Conservation (phyloP, 805 yeast genomes). For the Pichia membranifaciens region DNA sequence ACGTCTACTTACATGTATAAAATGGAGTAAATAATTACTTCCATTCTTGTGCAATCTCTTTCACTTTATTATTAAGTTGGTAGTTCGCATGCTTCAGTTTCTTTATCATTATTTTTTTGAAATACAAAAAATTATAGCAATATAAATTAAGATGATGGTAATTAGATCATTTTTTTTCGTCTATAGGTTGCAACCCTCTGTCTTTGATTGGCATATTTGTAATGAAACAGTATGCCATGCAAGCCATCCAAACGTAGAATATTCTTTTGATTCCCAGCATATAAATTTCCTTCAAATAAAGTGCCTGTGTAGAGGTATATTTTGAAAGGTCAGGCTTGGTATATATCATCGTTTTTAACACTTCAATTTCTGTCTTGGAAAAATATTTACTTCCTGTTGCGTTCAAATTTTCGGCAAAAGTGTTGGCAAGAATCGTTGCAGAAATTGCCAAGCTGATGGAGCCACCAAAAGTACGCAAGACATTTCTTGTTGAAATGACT, state of each 20-base stretch:
- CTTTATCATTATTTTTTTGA: not conserved
- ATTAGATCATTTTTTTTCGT: not conserved
- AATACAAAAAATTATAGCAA: too few species aligned
- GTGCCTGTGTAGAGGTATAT: not conserved
- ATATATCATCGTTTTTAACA: not conserved
- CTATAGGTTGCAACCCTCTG: slow-evolving; percentile 1
- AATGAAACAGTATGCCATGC: not conserved
- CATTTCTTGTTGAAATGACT: slow-evolving; percentile 51
- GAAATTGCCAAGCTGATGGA: slow-evolving; percentile 50
- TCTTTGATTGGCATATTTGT: not conserved
- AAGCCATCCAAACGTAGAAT: slow-evolving; percentile 5
- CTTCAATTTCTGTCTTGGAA: not conserved
- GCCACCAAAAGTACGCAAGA: slow-evolving; percentile 56
- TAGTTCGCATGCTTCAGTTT: too few species aligned
- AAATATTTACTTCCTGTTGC: not conserved
- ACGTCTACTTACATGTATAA: too few species aligned
- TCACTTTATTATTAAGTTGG: too few species aligned
- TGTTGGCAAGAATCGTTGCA: slow-evolving; percentile 27
- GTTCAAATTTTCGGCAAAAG: slow-evolving; percentile 10
- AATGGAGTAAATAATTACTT: too few species aligned
- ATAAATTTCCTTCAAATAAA: not conserved
- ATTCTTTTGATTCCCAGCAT: not conserved
- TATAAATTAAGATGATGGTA: too few species aligned
- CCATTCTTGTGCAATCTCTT: too few species aligned
- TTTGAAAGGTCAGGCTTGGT: not conserved